Percentiles rank a stretch among this genome's conserved stretches.
These are phyloP conservation scores for Coniferiporia sulphurascens DNA, from an alignment of 1,284 basidiomycete species.

Conservation along the genomic window DNA sequence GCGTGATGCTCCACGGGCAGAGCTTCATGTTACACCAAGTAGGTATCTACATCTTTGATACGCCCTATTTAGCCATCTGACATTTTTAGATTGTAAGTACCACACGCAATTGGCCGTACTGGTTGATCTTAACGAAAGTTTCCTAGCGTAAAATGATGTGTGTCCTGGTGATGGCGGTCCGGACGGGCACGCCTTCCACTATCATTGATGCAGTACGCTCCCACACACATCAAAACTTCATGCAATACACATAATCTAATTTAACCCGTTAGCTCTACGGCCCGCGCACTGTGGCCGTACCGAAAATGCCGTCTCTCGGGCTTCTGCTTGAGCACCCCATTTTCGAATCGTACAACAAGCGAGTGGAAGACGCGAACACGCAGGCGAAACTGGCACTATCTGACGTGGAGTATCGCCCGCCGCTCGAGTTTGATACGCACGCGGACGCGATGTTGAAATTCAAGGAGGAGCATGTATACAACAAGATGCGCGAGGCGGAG, in stretches of 20 bases:
- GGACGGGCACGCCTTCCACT: slow-evolving; percentile 70
- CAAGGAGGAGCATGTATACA: slow-evolving; percentile 82
- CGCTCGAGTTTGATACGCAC: slow-evolving; percentile 69
- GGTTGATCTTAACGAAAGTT: neutral
- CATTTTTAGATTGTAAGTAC: slow-evolving; percentile 25
- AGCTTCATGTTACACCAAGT: slow-evolving; percentile 99
- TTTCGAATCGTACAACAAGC: slow-evolving; percentile 75
- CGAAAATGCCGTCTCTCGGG: slow-evolving; percentile 95
- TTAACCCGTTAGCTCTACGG: slow-evolving; percentile 50
- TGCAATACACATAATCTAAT: neutral
- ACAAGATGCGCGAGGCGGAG: slow-evolving; percentile 80
- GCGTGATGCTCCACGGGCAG: slow-evolving; percentile 91
- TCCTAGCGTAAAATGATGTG: slow-evolving; percentile 96
- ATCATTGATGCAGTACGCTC: slow-evolving; percentile 63
- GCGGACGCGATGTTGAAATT: slow-evolving; percentile 67
- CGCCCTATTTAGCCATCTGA: slow-evolving; percentile 35
- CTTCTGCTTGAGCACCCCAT: slow-evolving; percentile 92
- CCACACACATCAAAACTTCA: neutral
- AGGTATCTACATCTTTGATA: slow-evolving; percentile 20
- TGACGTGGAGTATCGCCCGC: slow-evolving; percentile 54
- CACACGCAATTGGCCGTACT: slow-evolving; percentile 10
- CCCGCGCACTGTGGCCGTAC: slow-evolving; percentile 79
- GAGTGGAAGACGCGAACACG: slow-evolving; percentile 57
- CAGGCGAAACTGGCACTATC: slow-evolving; percentile 39
- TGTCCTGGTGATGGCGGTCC: slow-evolving; percentile 71